Evolutionary conservation across 106 monocot species (phyloP).

Genomic region (Dendrobium nobile): DNA sequence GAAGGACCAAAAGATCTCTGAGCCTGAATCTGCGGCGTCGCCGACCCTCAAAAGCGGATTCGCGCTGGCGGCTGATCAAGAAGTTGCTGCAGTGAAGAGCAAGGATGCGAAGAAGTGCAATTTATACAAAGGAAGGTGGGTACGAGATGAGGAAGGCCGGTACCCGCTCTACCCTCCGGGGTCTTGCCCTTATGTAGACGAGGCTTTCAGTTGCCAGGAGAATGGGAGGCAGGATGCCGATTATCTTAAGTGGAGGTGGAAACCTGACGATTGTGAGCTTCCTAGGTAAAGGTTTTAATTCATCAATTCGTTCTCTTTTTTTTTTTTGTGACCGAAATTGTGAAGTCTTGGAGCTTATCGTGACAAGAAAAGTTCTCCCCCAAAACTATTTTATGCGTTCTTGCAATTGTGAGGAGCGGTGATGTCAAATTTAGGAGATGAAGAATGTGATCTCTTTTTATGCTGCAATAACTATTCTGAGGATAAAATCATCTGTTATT

Average conservation of each 20-base stretch:
- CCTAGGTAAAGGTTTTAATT: conserved; percentile 46
- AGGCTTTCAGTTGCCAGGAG: conserved; percentile 62
- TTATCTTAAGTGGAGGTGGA: conserved; percentile 87
- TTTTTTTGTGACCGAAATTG: background rate
- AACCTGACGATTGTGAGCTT: conserved; percentile 58
- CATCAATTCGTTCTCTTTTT: background rate
- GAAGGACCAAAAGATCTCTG: background rate
- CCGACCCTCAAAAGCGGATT: background rate
- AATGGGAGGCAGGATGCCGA: conserved; percentile 64
- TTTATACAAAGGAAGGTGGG: conserved; percentile 71
- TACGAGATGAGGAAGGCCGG: conserved; percentile 40
- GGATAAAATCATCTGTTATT: no score
- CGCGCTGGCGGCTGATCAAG: background rate
- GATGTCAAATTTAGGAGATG: background rate
- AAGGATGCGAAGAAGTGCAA: conserved; percentile 26
- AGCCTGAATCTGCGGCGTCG: background rate
- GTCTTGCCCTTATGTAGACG: conserved; percentile 78
- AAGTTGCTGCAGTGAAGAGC: background rate
- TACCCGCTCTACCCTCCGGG: conserved; percentile 58
- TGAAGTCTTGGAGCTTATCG: background rate
- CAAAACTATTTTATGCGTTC: background rate
- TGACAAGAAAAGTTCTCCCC: background rate
- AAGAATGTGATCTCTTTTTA: background rate
- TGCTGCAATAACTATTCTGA: background rate
- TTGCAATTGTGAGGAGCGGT: background rate